Percentiles rank a stretch among this genome's conserved stretches.
Conservation (phyloP, 257 asterid genomes). For the Solanum clarkiae region DNA sequence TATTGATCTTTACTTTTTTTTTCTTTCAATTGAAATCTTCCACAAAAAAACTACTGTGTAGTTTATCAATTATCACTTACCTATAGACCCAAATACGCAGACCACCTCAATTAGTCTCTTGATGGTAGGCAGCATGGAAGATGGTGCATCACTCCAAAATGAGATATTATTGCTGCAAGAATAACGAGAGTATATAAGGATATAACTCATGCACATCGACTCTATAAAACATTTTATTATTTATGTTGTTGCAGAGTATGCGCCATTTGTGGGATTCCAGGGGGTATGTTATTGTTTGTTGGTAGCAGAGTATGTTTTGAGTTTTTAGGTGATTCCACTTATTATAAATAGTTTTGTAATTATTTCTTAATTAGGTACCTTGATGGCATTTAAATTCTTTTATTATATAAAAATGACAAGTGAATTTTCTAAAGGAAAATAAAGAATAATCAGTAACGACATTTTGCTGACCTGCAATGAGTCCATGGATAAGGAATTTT, state of each 20-base stretch:
- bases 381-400: no score
- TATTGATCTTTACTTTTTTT: background rate
- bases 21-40: background rate
- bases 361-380: background rate
- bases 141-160: constrained; percentile 37
- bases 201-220: background rate
- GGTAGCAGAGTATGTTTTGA: background rate
- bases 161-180: constrained; percentile 38
- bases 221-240: background rate
- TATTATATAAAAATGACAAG: no score
- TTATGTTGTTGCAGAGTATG: no score
- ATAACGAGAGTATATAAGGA: background rate
- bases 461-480: constrained; percentile 52
- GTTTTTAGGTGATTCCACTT: no score
- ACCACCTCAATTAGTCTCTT: constrained; percentile 39
- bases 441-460: no score
- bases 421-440: background rate
- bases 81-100: constrained; percentile 67
- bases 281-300: no score
- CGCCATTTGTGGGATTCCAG: no score
- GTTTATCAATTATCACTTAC: constrained; percentile 8
- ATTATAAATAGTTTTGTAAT: no score
- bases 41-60: background rate
- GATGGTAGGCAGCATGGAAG: constrained; percentile 47
- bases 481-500: constrained; percentile 64